phyloP scores from a whole-genome alignment of 108 stramenopile species.

The Nitzschia sp. region DNA sequence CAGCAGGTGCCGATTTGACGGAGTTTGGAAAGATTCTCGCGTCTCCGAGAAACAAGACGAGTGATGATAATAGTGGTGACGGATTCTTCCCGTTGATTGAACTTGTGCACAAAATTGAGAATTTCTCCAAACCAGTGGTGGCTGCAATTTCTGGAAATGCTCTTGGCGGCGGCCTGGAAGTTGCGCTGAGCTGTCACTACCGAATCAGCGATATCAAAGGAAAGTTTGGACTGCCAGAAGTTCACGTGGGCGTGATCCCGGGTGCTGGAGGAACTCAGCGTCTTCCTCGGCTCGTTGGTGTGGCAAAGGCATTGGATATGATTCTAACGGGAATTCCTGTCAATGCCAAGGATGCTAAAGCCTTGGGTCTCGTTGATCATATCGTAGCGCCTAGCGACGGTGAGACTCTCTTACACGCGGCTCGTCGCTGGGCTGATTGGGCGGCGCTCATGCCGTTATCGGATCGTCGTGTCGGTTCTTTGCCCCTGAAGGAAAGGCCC shows the following conservation, averaged over 20 bases:
- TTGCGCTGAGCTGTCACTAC: conserved; percentile 93
- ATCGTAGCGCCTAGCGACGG: conserved; percentile 20
- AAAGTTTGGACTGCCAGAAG: conserved; percentile 93
- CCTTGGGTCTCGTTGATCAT: conserved; percentile 63
- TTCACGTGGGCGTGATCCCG: conserved; percentile 94
- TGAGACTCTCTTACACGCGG: conserved; percentile 44
- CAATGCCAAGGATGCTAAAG: conserved; percentile 54
- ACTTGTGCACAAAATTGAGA: conserved; percentile 62
- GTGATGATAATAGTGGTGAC: conserved; percentile 37
- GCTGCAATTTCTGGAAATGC: conserved; percentile 90
- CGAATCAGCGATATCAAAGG: conserved; percentile 63
- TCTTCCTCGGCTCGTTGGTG: conserved; percentile 86
- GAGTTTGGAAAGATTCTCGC: conserved; percentile 67
- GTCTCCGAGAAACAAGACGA: conserved; percentile 6
- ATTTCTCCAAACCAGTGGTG: conserved; percentile 90
- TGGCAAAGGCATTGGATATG: conserved; percentile 76
- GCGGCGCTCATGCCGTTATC: conserved; percentile 50
- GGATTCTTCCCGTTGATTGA: conserved; percentile 59
- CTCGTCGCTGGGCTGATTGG: conserved; percentile 65
- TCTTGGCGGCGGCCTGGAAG: conserved; percentile 95
- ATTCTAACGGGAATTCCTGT: conserved; percentile 81
- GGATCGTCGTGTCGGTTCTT: conserved; percentile 48
- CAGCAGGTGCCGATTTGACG: conserved; percentile 97
- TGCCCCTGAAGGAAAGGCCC: conserved; percentile 40
- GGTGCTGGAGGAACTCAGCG: conserved; percentile 98